Conservation (phyloP, 257 asterid species). For the Solanum okadae region DNA sequence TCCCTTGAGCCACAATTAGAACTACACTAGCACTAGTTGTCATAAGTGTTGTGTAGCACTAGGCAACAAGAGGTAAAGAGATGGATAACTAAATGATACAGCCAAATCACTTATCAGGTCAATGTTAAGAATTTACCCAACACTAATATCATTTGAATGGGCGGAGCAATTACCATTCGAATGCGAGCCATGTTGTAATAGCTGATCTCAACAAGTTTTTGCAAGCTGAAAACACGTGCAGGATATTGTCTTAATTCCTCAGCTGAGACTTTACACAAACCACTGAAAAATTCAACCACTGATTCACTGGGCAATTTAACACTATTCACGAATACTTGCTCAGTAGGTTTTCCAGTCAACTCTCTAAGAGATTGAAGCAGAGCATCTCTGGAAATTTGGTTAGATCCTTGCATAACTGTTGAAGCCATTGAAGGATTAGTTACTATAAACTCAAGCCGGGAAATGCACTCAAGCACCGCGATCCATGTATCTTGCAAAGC, state of each 20-base stretch:
- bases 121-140: not conserved
- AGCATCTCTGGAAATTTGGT: conserved; percentile 92
- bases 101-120: not conserved
- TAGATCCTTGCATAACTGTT: conserved; percentile 95
- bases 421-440: conserved; percentile 92
- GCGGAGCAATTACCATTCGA: conserved; percentile 68
- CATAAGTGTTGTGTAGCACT: not conserved
- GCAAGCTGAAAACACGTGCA: conserved; percentile 96
- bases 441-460: conserved; percentile 90
- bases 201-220: conserved; percentile 97
- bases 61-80: not conserved
- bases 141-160: not conserved
- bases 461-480: conserved; percentile 87
- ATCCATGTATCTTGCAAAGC: conserved; percentile 98
- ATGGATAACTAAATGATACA: not conserved
- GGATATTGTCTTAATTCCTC: conserved; percentile 94
- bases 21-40: not conserved
- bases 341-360: conserved; percentile 89
- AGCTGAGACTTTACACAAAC: conserved; percentile 90
- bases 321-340: conserved; percentile 85
- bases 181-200: conserved; percentile 98
- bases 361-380: conserved; percentile 84
- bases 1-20: not conserved
- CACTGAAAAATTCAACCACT: conserved; percentile 90
- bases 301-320: conserved; percentile 96